phyloP scores from a whole-genome alignment of 371 early-diverging fungal species.

The Mortierella sp. region DNA sequence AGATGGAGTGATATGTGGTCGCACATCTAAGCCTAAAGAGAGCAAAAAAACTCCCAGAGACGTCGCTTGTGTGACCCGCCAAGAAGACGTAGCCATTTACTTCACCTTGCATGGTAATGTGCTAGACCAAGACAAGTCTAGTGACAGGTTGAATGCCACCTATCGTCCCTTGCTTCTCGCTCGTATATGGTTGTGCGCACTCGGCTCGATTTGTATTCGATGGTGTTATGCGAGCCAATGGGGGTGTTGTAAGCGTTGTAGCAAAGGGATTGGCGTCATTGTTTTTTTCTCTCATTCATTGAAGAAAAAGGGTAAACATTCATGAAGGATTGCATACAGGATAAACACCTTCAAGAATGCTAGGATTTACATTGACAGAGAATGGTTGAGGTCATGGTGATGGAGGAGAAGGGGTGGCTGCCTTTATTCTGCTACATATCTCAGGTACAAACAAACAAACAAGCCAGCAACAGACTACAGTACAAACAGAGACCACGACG shows the following conservation, averaged over 20 bases:
- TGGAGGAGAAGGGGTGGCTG: not conserved
- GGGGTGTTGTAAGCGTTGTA: not conserved
- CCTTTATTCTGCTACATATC: not conserved
- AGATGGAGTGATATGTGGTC: too few relatives aligned
- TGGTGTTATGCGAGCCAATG: not conserved
- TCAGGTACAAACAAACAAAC: conserved; percentile 11
- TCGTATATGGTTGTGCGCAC: not conserved
- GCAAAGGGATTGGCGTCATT: conserved; percentile 1
- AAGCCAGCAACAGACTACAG: too few relatives aligned
- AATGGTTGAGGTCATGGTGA: conserved; percentile 2
- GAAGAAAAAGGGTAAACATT: not conserved
- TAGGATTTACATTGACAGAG: not conserved
- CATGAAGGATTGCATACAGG: not conserved
- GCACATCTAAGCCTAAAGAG: too few relatives aligned
- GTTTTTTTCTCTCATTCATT: not conserved
- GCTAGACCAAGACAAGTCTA: not conserved
- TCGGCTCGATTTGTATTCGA: not conserved
- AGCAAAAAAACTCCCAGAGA: too few relatives aligned
- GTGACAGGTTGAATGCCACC: not conserved
- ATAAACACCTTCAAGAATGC: not conserved
- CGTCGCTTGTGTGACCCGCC: too few relatives aligned
- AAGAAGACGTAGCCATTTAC: too few relatives aligned
- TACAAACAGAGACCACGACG: too few relatives aligned
- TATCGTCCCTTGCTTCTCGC: not conserved
- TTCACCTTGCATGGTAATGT: too few relatives aligned